These are phyloP conservation scores for Colletotrichum gloeosporioides DNA, from an alignment of 2,329 filamentous ascomycete genomes.

Conservation along the genomic window DNA sequence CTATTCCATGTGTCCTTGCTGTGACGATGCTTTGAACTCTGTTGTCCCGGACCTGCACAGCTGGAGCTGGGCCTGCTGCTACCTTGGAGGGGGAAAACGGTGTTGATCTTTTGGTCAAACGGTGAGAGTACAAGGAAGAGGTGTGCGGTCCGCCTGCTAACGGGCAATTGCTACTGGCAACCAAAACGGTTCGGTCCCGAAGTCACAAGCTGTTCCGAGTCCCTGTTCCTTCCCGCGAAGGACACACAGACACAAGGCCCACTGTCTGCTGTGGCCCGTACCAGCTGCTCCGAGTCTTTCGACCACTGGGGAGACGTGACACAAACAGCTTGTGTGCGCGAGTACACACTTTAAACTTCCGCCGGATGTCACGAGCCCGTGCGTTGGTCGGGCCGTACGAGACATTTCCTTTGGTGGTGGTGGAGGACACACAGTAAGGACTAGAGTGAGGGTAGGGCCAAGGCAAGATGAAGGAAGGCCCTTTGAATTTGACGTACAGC, in stretches of 20 bases:
- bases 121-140: background rate
- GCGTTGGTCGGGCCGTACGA: background rate
- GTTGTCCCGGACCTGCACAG: background rate
- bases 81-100: background rate
- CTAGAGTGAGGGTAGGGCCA: background rate
- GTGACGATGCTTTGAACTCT: background rate
- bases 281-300: background rate
- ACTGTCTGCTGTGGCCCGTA: background rate
- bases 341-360: background rate
- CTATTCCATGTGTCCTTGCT: background rate
- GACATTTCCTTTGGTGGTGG: background rate
- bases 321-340: background rate
- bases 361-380: background rate
- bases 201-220: background rate
- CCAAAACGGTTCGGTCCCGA: background rate
- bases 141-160: background rate
- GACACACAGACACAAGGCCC: background rate
- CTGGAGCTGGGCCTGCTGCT: background rate
- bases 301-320: background rate
- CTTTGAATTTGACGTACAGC: background rate
- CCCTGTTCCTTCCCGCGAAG: background rate
- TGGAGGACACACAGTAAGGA: background rate
- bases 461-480: background rate
- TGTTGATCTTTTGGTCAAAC: background rate
- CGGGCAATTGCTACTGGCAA: background rate